Conservation (phyloP, 176 grass and related monocot species). For the Panicum miliaceum region DNA sequence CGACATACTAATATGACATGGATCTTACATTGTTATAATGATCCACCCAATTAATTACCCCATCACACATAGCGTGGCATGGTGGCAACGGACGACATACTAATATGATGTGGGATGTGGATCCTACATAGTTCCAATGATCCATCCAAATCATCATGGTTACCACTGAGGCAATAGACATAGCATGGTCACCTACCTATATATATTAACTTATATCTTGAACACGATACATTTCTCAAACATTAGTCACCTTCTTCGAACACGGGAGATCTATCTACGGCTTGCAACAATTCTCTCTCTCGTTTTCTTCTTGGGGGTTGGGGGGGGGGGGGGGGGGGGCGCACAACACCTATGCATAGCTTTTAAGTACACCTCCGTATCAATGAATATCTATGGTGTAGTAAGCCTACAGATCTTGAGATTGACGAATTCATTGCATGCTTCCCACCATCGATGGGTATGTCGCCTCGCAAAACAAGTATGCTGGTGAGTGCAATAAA, state of each 20-base stretch:
- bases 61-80: neutral
- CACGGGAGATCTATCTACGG: too few relatives aligned
- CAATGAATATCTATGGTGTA: too few relatives aligned
- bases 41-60: neutral
- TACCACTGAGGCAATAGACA: neutral
- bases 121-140: neutral
- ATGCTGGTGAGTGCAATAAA: conserved; percentile 19
- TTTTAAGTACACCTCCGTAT: too few relatives aligned
- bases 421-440: neutral
- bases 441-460: too few relatives aligned
- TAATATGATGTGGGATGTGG: neutral
- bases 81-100: neutral
- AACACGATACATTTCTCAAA: neutral
- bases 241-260: neutral
- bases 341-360: too few relatives aligned
- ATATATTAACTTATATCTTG: neutral
- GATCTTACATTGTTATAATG: neutral
- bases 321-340: too few relatives aligned
- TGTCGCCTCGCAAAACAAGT: neutral
- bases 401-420: neutral
- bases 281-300: too few relatives aligned
- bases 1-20: neutral
- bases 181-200: neutral
- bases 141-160: neutral
- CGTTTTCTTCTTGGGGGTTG: too few relatives aligned